Conservation (phyloP, 768 basidiomycete genomes). For the Psilocybe sp. region DNA sequence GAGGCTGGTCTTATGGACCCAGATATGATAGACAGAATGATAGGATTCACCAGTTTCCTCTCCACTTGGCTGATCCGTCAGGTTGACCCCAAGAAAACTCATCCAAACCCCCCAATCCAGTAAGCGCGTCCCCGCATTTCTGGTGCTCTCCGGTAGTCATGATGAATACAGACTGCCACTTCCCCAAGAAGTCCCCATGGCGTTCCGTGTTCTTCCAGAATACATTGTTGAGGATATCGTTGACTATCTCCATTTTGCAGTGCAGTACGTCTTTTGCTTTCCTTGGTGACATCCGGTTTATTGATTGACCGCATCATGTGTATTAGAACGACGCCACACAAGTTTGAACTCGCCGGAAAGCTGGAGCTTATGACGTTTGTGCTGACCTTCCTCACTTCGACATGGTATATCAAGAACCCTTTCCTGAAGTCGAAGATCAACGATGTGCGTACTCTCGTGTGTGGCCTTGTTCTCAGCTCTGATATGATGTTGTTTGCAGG, state of each 20-base stretch:
- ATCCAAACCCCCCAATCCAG: constrained; percentile 70
- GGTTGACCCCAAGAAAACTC: constrained; percentile 75
- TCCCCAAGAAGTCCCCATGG: constrained; percentile 78
- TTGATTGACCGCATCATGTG: not conserved
- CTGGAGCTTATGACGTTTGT: constrained; percentile 83
- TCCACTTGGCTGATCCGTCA: constrained; percentile 93
- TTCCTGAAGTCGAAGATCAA: constrained; percentile 97
- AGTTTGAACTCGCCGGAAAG: constrained; percentile 82
- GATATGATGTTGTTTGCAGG: constrained; percentile 35
- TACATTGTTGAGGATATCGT: constrained; percentile 93
- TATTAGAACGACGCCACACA: constrained; percentile 66
- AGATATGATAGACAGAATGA: constrained; percentile 72
- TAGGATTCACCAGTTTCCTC: constrained; percentile 85
- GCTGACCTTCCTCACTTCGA: constrained; percentile 88
- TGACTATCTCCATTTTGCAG: constrained; percentile 82
- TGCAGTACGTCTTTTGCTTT: constrained; percentile 51
- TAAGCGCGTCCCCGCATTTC: constrained; percentile 38
- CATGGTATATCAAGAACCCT: constrained; percentile 98
- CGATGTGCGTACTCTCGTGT: constrained; percentile 51
- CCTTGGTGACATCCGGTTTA: not conserved
- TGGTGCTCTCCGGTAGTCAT: not conserved
- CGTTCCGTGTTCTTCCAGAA: constrained; percentile 88
- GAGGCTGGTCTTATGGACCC: constrained; percentile 87
- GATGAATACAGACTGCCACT: constrained; percentile 67
- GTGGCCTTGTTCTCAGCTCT: not conserved